Evolutionary conservation across 257 asterid genomes (phyloP), one percentile per base, ranked within the genome.

Genomic region (Haberlea rhodopensis): DNA sequence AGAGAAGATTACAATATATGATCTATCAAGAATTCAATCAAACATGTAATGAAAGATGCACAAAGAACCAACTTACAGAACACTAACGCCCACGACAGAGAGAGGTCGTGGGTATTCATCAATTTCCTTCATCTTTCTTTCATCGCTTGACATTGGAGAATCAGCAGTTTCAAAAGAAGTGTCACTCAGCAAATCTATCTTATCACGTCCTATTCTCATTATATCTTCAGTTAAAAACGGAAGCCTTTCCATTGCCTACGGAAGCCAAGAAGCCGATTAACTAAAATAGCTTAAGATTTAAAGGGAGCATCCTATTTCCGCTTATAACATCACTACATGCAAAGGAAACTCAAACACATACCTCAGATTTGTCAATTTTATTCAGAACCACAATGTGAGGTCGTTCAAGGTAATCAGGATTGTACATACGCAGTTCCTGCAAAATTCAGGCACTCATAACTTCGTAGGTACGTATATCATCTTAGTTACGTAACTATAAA

Each of bases 401-500:
- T 32, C 99, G 76, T 71, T 90, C 95, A 46, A 94, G 97, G 75
- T 90, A 94, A 65, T 85, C 90, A 19, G 99, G 97, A 75, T 89
- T 94, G 89, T 92, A 92, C 99, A 94, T 85, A 56, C 95, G 85
- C 87, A 90, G 46, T 76, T 94, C 99, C 99, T 94, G 89, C 79
- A 81, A 65, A 55, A 71, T 40, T 29, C 52, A 54, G 20, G 64
- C 5, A 20, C 70, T 43, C 49, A 15, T 21, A 70, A 73, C 53
- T 45, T 26, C 57, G 62, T 16, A n/a, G 15, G 16, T 62, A n/a
- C 5, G 58, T 29, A 52, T 6, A 21, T 16, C 37, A 21, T 29
- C 16, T 19, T 46, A 57, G 8, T 31, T 3, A 62, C n/a, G 4
- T 16, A 24, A 45, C 2, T 51, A 21, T 10, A 13, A 1, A 16